Conservation (phyloP, 169 alveolate genomes). For the Plasmodium adleri region DNA sequence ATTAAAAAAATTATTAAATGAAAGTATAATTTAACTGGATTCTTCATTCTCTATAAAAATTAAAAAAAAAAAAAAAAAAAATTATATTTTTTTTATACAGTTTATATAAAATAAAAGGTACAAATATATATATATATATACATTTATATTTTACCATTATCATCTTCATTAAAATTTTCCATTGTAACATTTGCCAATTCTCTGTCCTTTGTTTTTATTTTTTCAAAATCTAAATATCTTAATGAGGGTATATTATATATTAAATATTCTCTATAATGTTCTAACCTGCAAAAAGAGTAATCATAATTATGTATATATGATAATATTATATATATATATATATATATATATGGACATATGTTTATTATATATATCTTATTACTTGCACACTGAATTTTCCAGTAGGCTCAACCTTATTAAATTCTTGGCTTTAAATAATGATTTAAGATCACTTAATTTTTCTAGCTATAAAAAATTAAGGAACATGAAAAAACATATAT, state of each 20-base stretch:
- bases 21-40: slow-evolving; percentile 3
- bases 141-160: slow-evolving; percentile 5
- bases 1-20: no score
- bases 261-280: slow-evolving; percentile 83
- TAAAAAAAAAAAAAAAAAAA: slow-evolving; percentile 1
- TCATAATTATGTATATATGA: neutral
- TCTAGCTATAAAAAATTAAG: slow-evolving; percentile 61
- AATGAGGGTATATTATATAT: slow-evolving; percentile 82
- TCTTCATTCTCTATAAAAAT: slow-evolving; percentile 31
- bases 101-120: slow-evolving; percentile 1
- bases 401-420: slow-evolving; percentile 64
- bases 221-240: slow-evolving; percentile 83
- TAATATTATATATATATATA: neutral
- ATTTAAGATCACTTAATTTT: slow-evolving; percentile 78
- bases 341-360: neutral
- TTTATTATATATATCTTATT: neutral
- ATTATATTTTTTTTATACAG: neutral
- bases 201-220: slow-evolving; percentile 84
- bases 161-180: slow-evolving; percentile 36
- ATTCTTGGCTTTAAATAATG: slow-evolving; percentile 79
- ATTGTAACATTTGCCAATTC: slow-evolving; percentile 68
- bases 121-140: neutral
- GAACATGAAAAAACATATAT: no score
- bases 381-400: slow-evolving; percentile 70
- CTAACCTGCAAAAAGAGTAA: slow-evolving; percentile 55